Conservation (phyloP, 139 green algal genomes). For the Dunaliella primolecta region DNA sequence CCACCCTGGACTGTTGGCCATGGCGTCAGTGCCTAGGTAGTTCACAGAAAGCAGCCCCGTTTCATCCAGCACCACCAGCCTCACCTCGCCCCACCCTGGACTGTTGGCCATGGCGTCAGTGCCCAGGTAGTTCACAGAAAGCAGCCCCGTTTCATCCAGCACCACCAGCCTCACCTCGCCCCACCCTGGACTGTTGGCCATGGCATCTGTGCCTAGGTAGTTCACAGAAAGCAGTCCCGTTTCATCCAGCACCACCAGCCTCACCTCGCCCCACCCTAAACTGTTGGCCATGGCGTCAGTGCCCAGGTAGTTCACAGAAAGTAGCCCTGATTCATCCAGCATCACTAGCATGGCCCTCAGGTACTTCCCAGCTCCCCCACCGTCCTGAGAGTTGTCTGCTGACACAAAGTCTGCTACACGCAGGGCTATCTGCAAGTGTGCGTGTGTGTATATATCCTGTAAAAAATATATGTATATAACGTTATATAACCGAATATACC, state of each 20-base stretch:
- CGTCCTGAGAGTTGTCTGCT: not conserved
- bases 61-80: conserved; percentile 36
- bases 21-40: conserved; percentile 64
- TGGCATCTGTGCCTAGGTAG: conserved; percentile 64
- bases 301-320: conserved; percentile 56
- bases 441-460: not conserved
- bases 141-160: conserved; percentile 44
- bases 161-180: conserved; percentile 18
- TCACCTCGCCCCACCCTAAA: conserved; percentile 38
- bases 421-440: not conserved
- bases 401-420: conserved; percentile 7
- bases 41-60: conserved; percentile 38
- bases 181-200: conserved; percentile 35
- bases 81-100: conserved; percentile 38
- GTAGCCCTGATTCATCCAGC: conserved; percentile 43
- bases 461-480: too few species aligned
- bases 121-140: conserved; percentile 56
- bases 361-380: not conserved
- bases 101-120: conserved; percentile 54
- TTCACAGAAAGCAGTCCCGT: conserved; percentile 37
- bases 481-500: too few species aligned
- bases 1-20: conserved; percentile 35
- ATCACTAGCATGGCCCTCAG: conserved; percentile 4
- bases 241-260: conserved; percentile 36
- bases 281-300: conserved; percentile 54